Evolutionary conservation across 2,329 filamentous ascomycete genomes (phyloP), one percentile per base, ranked within the genome.

Genomic region (Beauveria medogensis): DNA sequence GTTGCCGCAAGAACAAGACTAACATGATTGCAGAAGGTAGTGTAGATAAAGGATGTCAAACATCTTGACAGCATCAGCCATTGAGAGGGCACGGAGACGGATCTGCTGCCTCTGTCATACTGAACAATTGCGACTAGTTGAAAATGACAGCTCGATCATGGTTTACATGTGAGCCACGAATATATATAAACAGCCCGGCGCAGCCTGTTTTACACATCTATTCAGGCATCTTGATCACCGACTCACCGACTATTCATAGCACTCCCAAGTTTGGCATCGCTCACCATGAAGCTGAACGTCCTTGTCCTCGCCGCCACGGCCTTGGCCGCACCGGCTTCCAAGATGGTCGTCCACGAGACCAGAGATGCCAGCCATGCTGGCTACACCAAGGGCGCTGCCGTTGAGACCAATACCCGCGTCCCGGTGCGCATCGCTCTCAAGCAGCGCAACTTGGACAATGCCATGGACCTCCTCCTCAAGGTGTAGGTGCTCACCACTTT

Each of bases 381-480:
- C 22, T 55, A 55, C 40, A 55, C 52, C 44, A 57, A 57, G 44
- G 30, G 43, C 20, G 55, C 43, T 7, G 44, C 43, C 9, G 55
- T 30, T 22, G 55, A 57, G 5, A 12, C 52, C 37, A 55, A 44
- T 20, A 43, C 52, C 4, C 37, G 37, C 22, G 52, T 61, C 20
- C 51, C 59, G 12, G 59, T 61, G 18, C 59, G 59, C 24, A 61
- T 61, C 43, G 59, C 59, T 10, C 52, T 61, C 3, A 55, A 50
- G 52, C 59, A 61, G 52, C 59, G 52, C 43, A 61, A 61, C 52
- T 30, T 61, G n/a, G 59, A 61, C 20, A 55, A 61, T 22, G 59
- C 51, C 43, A 50, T 50, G 41, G 52, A 61, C 9, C 50, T 54
- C 51, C 41, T 61, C 20, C 34, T 61, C 16, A 37, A 61, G 46